A percentile compares a stretch with the other conserved stretches of the same genome.
Conservation (phyloP, 768 basidiomycete species). For the Vararia minispora region DNA sequence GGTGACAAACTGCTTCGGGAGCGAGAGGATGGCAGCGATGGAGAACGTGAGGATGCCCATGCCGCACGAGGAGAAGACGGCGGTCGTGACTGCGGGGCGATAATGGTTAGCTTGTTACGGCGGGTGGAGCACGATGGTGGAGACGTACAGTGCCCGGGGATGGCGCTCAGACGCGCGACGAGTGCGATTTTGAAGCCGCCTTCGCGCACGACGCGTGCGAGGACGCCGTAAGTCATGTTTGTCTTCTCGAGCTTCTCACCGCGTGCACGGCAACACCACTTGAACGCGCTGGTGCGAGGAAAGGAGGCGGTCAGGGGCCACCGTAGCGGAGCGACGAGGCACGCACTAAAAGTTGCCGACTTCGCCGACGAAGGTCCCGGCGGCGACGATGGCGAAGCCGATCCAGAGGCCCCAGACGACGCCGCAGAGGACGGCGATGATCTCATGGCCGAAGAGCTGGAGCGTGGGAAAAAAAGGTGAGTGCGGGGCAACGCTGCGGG, state of each 20-base stretch:
- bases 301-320: background rate
- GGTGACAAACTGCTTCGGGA: conserved; percentile 87
- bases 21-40: conserved; percentile 67
- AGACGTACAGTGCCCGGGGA: conserved; percentile 73
- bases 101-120: no score
- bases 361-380: conserved; percentile 79
- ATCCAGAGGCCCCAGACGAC: conserved; percentile 83
- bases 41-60: conserved; percentile 73
- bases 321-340: background rate
- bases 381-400: conserved; percentile 80
- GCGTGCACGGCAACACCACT: conserved; percentile 61
- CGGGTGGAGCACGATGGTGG: background rate
- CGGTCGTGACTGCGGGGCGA: conserved; percentile 77
- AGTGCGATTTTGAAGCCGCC: conserved; percentile 83
- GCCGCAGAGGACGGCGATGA: conserved; percentile 80
- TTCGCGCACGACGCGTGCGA: conserved; percentile 56
- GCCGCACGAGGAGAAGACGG: conserved; percentile 82
- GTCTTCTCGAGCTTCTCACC: conserved; percentile 54
- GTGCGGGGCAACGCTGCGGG: background rate
- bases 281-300: conserved; percentile 54
- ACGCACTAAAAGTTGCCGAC: conserved; percentile 80
- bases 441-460: conserved; percentile 86
- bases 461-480: conserved; percentile 4
- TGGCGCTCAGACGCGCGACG: conserved; percentile 67
- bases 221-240: conserved; percentile 35